Percentiles rank a stretch among this genome's conserved stretches.
Evolutionary conservation across 2,329 filamentous ascomycete species (phyloP).

Genomic region (Hypoxylon sp.): DNA sequence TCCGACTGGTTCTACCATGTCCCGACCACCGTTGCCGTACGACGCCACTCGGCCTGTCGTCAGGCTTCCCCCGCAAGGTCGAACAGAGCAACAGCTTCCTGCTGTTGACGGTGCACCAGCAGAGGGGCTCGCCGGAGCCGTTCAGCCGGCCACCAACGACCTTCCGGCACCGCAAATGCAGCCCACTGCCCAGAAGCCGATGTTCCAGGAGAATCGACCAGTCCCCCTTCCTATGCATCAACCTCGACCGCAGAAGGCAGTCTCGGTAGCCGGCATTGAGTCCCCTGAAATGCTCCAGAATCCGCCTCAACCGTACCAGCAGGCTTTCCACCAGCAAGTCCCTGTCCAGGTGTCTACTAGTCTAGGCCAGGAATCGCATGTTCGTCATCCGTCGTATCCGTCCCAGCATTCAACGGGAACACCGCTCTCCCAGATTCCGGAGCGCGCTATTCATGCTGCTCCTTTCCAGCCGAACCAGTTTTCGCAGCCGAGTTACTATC

Average conservation of each 20-base stretch:
- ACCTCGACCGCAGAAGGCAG: conserved; percentile 92
- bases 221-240: conserved; percentile 85
- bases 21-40: conserved; percentile 73
- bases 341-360: conserved; percentile 77
- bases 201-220: conserved; percentile 70
- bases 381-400: conserved; percentile 77
- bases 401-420: conserved; percentile 81
- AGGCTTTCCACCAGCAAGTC: conserved; percentile 96
- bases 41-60: conserved; percentile 82
- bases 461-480: conserved; percentile 87
- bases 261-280: conserved; percentile 94
- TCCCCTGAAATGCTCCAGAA: conserved; percentile 74
- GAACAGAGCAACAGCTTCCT: conserved; percentile 51
- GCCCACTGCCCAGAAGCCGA: conserved; percentile 71
- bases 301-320: conserved; percentile 72
- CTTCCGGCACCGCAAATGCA: conserved; percentile 71
- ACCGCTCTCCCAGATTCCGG: conserved; percentile 91
- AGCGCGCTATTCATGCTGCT: conserved; percentile 90
- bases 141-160: conserved; percentile 64
- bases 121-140: conserved; percentile 43
- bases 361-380: conserved; percentile 72
- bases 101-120: conserved; percentile 45
- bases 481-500: conserved; percentile 71
- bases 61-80: conserved; percentile 78
- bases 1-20: conserved; percentile 83